phyloP scores from a whole-genome alignment of 129 eudicot genomes.

The Deinandra increscens region DNA sequence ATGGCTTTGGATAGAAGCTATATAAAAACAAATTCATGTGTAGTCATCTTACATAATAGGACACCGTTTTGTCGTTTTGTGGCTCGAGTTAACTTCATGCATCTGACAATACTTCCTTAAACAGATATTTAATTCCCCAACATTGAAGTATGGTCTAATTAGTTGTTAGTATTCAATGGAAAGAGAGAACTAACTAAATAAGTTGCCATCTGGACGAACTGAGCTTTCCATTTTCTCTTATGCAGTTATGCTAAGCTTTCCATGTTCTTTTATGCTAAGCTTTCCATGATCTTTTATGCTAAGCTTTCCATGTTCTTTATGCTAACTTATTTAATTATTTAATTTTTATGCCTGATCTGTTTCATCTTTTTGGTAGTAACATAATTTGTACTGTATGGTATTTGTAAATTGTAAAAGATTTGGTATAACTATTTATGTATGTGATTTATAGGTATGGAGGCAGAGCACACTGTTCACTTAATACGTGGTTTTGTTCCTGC shows the following conservation, averaged over 20 bases:
- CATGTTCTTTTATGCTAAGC: no score
- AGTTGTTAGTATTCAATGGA: constrained; percentile 4
- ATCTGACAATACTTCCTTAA: constrained; percentile 4
- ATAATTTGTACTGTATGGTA: background rate
- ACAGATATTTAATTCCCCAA: background rate
- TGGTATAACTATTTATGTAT: constrained; percentile 12
- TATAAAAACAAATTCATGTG: constrained; percentile 7
- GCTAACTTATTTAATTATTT: constrained; percentile 11
- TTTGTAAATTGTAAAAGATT: constrained; percentile 2
- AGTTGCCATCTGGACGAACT: constrained; percentile 3
- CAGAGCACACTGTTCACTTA: constrained; percentile 71
- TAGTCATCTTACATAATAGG: background rate
- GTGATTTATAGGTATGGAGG: constrained; percentile 58
- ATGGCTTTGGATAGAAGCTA: background rate
- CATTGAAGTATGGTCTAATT: background rate
- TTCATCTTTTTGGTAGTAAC: constrained; percentile 15
- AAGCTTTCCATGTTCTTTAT: constrained; percentile 13
- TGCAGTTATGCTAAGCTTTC: constrained; percentile 19
- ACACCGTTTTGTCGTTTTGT: constrained; percentile 18
- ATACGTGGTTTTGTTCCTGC: constrained; percentile 73
- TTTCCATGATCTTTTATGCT: no score
- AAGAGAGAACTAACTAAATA: background rate
- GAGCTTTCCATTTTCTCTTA: constrained; percentile 6
- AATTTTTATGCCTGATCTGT: constrained; percentile 4
- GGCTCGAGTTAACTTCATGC: constrained; percentile 7